Percentiles rank a stretch among this genome's conserved stretches.
Evolutionary conservation across 116 monocot genomes (phyloP).

Genomic region (Zostera marina): DNA sequence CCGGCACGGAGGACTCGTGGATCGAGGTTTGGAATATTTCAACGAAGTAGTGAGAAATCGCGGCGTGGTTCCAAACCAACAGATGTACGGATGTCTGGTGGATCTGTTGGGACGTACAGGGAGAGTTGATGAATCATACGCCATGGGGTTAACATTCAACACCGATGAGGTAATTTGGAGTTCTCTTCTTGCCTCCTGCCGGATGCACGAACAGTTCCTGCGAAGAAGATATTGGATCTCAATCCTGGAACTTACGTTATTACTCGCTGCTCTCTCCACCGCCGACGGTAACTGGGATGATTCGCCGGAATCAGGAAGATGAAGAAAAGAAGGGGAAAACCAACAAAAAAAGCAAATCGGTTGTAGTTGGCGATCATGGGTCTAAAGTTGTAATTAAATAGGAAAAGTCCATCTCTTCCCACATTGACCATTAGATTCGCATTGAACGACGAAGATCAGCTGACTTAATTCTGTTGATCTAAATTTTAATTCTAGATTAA

Average conservation of each 20-base stretch:
- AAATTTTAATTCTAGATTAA: too few species aligned
- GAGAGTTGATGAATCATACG: constrained; percentile 30
- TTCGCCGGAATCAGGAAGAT: constrained; percentile 30
- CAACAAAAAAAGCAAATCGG: constrained; percentile 50
- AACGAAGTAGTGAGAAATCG: constrained; percentile 16
- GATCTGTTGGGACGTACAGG: constrained; percentile 62
- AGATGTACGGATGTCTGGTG: constrained; percentile 48
- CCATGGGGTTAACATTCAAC: constrained; percentile 22
- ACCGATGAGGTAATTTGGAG: constrained; percentile 55
- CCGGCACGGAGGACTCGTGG: constrained; percentile 55
- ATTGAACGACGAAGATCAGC: too few species aligned
- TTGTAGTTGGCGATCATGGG: constrained; percentile 68
- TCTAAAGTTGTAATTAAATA: too few species aligned
- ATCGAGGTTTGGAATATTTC: constrained; percentile 51
- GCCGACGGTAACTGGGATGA: constrained; percentile 29
- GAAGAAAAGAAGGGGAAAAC: constrained; percentile 18
- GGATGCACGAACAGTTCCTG: constrained; percentile 33
- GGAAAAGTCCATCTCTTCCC: too few species aligned
- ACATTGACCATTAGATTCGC: too few species aligned
- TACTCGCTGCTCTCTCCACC: constrained; percentile 49
- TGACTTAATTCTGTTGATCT: too few species aligned
- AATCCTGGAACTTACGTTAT: constrained; percentile 29
- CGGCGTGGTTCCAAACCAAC: constrained; percentile 21
- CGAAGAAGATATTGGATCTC: constrained; percentile 25
- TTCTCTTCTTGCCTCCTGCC: constrained; percentile 62